Conservation (phyloP, 1,139 yeast species). For the Diutina pseudorugosa region DNA sequence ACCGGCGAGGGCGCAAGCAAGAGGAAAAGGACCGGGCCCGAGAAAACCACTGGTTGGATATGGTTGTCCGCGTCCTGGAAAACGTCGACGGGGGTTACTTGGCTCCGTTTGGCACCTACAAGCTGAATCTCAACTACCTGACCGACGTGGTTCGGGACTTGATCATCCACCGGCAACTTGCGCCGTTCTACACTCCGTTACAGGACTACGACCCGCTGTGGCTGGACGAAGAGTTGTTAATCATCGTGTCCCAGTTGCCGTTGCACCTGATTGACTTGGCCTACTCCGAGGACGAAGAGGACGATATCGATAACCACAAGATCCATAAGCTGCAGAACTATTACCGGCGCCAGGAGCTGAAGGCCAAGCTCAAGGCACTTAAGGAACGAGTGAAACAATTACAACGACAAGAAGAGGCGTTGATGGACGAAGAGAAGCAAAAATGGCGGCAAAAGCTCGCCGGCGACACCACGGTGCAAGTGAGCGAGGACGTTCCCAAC, state of each 20-base stretch:
- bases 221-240: slow-evolving; percentile 59
- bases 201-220: slow-evolving; percentile 70
- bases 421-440: slow-evolving; percentile 29
- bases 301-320: slow-evolving; percentile 40
- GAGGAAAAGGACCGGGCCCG: slow-evolving; percentile 9
- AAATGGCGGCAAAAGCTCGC: slow-evolving; percentile 9
- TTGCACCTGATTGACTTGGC: slow-evolving; percentile 52
- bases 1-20: slow-evolving; percentile 1
- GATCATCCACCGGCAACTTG: slow-evolving; percentile 48
- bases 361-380: slow-evolving; percentile 36
- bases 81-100: slow-evolving; percentile 68
- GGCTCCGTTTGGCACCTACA: slow-evolving; percentile 85
- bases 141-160: slow-evolving; percentile 56
- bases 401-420: slow-evolving; percentile 43
- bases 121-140: slow-evolving; percentile 62
- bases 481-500: slow-evolving; percentile 15
- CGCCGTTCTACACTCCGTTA: slow-evolving; percentile 87
- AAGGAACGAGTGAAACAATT: slow-evolving; percentile 33
- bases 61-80: slow-evolving; percentile 47
- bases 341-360: slow-evolving; percentile 43
- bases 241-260: slow-evolving; percentile 39
- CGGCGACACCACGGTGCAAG: slow-evolving; percentile 2
- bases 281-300: slow-evolving; percentile 42
- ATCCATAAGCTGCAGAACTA: slow-evolving; percentile 39
- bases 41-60: slow-evolving; percentile 41